A percentile compares a stretch with the other conserved stretches of the same genome.
These are phyloP conservation scores for Xylaria sp. DNA, from an alignment of 2,329 filamentous ascomycete genomes.

Conservation along the genomic window DNA sequence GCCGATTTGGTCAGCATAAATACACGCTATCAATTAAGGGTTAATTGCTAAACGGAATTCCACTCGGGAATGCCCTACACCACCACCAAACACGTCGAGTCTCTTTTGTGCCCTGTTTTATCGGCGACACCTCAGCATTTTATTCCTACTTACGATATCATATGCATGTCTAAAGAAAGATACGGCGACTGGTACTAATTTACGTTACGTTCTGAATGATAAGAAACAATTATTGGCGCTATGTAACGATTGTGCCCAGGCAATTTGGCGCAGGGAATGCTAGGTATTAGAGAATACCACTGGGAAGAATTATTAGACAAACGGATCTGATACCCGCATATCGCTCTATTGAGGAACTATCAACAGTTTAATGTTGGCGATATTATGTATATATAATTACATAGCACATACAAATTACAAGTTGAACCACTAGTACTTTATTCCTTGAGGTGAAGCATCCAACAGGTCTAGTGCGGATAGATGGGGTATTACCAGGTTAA, in stretches of 20 bases:
- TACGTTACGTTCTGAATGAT: slow-evolving; percentile 38
- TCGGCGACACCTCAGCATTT: slow-evolving; percentile 7
- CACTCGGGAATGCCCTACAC: neutral
- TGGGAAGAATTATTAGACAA: slow-evolving; percentile 6
- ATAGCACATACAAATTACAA: slow-evolving; percentile 20
- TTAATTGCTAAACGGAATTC: slow-evolving; percentile 9
- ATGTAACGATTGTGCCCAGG: slow-evolving; percentile 37
- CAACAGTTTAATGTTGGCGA: slow-evolving; percentile 3
- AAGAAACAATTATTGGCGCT: slow-evolving; percentile 41
- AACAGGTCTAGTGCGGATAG: neutral
- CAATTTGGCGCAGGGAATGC: slow-evolving; percentile 1
- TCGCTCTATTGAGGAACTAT: neutral
- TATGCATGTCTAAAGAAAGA: slow-evolving; percentile 5
- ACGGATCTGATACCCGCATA: slow-evolving; percentile 24
- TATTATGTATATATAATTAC: slow-evolving; percentile 29
- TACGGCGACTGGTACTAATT: slow-evolving; percentile 12
- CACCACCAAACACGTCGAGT: slow-evolving; percentile 2
- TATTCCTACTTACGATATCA: slow-evolving; percentile 10
- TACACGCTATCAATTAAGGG: slow-evolving; percentile 24
- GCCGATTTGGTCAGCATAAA: slow-evolving; percentile 64
- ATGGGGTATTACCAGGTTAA: no score
- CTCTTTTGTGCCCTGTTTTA: slow-evolving; percentile 26
- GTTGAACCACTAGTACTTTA: neutral
- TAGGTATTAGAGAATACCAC: slow-evolving; percentile 16
- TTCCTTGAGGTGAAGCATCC: neutral